Evolutionary conservation across 495 filamentous ascomycete species (phyloP).

Genomic region (Corynascus novoguineensis): DNA sequence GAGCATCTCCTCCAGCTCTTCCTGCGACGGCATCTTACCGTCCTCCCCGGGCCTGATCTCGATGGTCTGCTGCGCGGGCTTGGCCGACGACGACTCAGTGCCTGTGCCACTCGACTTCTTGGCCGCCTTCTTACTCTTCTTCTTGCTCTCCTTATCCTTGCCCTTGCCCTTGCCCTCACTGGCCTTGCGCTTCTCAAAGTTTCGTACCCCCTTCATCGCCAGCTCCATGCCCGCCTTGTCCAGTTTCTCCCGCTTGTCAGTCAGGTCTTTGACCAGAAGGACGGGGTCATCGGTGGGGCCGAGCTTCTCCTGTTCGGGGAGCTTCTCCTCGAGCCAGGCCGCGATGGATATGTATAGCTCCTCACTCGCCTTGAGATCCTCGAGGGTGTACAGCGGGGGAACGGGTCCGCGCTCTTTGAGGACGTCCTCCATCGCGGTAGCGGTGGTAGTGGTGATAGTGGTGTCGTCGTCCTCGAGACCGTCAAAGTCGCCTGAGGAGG

Average conservation of each 20-base stretch:
- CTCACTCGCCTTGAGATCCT: constrained; percentile 56
- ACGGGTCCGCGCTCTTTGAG: constrained; percentile 39
- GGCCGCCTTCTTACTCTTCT: background rate
- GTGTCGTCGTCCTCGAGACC: constrained; percentile 55
- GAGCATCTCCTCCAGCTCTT: constrained; percentile 49
- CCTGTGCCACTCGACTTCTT: background rate
- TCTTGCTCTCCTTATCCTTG: constrained; percentile 17
- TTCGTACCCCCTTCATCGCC: constrained; percentile 63
- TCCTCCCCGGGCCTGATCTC: constrained; percentile 36
- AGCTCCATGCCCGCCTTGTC: constrained; percentile 63
- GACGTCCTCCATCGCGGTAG: constrained; percentile 37
- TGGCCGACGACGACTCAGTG: constrained; percentile 30
- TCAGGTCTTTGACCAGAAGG: constrained; percentile 60
- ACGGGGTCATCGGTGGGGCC: constrained; percentile 63
- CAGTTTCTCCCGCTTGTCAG: constrained; percentile 54
- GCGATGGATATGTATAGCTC: constrained; percentile 41
- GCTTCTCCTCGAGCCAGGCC: constrained; percentile 64
- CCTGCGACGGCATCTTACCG: constrained; percentile 36
- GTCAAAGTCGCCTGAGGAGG: constrained; percentile 47
- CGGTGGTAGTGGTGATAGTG: constrained; percentile 32
- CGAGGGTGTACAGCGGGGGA: constrained; percentile 52
- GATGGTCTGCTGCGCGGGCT: constrained; percentile 34
- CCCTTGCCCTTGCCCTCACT: constrained; percentile 41
- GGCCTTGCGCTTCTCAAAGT: constrained; percentile 47
- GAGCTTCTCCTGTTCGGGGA: constrained; percentile 62